Evolutionary conservation across 768 basidiomycete genomes (phyloP).

Genomic region (Mycena indigotica): DNA sequence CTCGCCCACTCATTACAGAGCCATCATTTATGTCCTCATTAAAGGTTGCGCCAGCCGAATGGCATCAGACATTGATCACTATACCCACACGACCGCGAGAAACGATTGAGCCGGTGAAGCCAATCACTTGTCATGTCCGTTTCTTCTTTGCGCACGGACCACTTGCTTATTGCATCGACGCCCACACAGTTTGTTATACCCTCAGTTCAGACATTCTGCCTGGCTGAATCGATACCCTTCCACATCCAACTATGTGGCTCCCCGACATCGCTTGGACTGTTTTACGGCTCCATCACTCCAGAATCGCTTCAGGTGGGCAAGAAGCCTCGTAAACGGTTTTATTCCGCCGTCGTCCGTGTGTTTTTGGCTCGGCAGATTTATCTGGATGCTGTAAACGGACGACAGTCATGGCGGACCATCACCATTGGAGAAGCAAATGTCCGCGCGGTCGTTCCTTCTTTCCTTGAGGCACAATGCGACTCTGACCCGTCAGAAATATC

Average conservation of each 20-base stretch:
- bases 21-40: conserved; percentile 27
- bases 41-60: conserved; percentile 60
- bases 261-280: conserved; percentile 44
- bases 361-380: conserved; percentile 51
- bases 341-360: conserved; percentile 40
- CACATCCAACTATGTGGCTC: conserved; percentile 56
- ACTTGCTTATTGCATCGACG: background rate
- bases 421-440: conserved; percentile 50
- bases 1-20: conserved; percentile 14
- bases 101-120: conserved; percentile 32
- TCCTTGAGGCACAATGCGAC: conserved; percentile 13
- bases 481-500: conserved; percentile 29
- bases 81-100: conserved; percentile 34
- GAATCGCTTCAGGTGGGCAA: conserved; percentile 4
- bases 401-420: conserved; percentile 37
- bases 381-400: conserved; percentile 38
- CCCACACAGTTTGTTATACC: conserved; percentile 57
- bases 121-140: conserved; percentile 55
- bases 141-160: conserved; percentile 1
- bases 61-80: conserved; percentile 49
- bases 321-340: conserved; percentile 17
- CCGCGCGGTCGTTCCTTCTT: conserved; percentile 36
- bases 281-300: conserved; percentile 26
- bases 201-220: conserved; percentile 48
- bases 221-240: conserved; percentile 57